A percentile compares a stretch with the other conserved stretches of the same genome.
phyloP scores from a whole-genome alignment of 495 filamentous ascomycete genomes.

The Amphirosellinia nigrospora region DNA sequence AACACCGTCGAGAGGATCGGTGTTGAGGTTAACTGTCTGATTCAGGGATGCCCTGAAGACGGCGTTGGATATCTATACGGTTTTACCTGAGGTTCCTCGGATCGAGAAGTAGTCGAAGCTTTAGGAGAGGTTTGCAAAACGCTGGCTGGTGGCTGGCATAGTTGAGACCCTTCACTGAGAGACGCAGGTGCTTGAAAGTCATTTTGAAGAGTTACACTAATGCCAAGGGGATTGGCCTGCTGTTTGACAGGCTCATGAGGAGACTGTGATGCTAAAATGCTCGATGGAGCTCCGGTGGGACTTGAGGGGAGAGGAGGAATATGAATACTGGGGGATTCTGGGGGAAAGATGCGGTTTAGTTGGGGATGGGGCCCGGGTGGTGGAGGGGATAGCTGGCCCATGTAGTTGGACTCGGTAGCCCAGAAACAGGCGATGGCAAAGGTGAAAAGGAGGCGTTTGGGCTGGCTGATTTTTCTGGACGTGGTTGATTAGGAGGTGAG shows the following conservation, averaged over 20 bases:
- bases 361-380: slow-evolving; percentile 28
- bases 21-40: not conserved
- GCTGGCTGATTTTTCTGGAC: not conserved
- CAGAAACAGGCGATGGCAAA: not conserved
- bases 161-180: not conserved
- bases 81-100: not conserved
- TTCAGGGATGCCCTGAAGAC: not conserved
- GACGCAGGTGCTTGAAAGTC: not conserved
- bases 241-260: not conserved
- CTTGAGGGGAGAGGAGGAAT: slow-evolving; percentile 3
- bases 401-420: slow-evolving; percentile 1
- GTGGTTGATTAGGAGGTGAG: not conserved
- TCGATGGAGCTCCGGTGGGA: not conserved
- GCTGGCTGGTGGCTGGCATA: not conserved
- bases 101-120: not conserved
- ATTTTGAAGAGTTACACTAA: not conserved
- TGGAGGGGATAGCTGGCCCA: slow-evolving; percentile 25
- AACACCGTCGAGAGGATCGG: not conserved
- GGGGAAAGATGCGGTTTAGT: slow-evolving; percentile 5
- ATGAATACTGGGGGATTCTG: slow-evolving; percentile 11
- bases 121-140: not conserved
- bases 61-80: not conserved
- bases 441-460: not conserved
- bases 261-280: not conserved
- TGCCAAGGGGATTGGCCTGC: not conserved